Base-by-base conservation (phyloP, 176 grass and related monocot genomes). In the Stipa capillata region DNA sequence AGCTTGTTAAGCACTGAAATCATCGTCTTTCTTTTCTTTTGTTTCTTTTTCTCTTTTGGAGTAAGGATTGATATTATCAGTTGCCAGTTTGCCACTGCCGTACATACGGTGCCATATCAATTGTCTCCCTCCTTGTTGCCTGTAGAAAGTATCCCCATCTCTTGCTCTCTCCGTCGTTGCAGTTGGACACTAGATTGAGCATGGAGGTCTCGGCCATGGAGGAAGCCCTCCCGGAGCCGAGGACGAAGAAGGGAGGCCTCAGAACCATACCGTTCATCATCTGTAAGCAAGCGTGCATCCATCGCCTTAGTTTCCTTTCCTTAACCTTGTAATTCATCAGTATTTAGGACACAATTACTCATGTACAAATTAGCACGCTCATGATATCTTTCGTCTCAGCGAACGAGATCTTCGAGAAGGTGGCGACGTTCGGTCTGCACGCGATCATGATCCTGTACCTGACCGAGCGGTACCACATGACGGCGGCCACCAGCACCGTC, bases 331-430 rank as follows among this genome's bases (percentile, higher is more conserved):
- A 45, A 0, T 16, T n/a, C n/a, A n/a, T n/a, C n/a, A n/a, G n/a
- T n/a, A n/a, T n/a, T n/a, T n/a, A n/a, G n/a, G n/a, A n/a, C n/a
- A n/a, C n/a, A n/a, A n/a, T n/a, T n/a, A n/a, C n/a, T n/a, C 86
- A 53, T 62, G 29, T 34, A 17, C 28, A 43, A 15, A 28, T 18
- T 20, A 11, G 48, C 15, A 10, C 7, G 15, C 41, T 72, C 69
- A 73, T 36, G 31, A 13, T 14, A 67, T 2, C 20, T 43, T 53
- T 1, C 28, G 23, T 57, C 17, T 37, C 76, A 94, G 89, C 76
- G 63, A 94, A 91, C 62, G 92, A 94, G 82, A 86, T 91, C 41
- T 89, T 94, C 16, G 92, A 94, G 73, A 94, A 84, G 65, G 72
- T 89, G 68, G 89, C 92, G 6, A 75, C 86, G 43, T 71, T 61